Conservation (phyloP, 768 basidiomycete species). For the Suillus lakei region DNA sequence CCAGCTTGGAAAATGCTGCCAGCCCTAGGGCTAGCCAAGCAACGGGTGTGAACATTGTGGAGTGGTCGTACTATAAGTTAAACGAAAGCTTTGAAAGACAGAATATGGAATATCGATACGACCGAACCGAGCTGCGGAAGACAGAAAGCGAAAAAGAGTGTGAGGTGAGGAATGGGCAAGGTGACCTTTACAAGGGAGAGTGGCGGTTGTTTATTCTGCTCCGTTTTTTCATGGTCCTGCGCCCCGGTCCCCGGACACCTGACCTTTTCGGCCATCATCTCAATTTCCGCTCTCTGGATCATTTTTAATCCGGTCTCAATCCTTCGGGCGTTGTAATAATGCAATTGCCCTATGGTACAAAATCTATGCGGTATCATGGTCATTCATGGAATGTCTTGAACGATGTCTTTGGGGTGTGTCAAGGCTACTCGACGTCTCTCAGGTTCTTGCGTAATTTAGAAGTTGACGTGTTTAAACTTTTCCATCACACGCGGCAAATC, state of each 20-base stretch:
- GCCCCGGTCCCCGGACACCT: neutral
- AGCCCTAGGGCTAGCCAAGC: slow-evolving; percentile 52
- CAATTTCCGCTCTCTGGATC: neutral
- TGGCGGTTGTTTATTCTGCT: neutral
- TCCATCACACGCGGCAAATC: too few relatives aligned
- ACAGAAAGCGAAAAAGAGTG: slow-evolving; percentile 6
- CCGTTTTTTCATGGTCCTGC: neutral
- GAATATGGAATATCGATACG: neutral
- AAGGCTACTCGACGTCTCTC: too few relatives aligned
- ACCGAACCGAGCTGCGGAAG: neutral
- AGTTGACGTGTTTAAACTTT: too few relatives aligned
- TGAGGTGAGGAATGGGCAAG: neutral
- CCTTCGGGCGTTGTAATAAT: too few relatives aligned
- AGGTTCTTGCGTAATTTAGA: too few relatives aligned
- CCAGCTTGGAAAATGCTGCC: slow-evolving; percentile 34
- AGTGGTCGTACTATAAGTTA: slow-evolving; percentile 3
- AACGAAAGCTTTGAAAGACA: slow-evolving; percentile 5
- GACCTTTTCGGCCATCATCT: neutral
- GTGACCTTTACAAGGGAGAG: neutral
- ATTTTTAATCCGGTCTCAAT: too few relatives aligned
- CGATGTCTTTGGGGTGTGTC: too few relatives aligned
- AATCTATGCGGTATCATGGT: too few relatives aligned
- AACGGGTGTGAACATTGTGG: slow-evolving; percentile 35
- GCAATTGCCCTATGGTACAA: too few relatives aligned
- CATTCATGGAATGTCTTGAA: too few relatives aligned